Evolutionary conservation across 352 stramenopile species (phyloP).

Genomic region (Elongisporangium anandrum): DNA sequence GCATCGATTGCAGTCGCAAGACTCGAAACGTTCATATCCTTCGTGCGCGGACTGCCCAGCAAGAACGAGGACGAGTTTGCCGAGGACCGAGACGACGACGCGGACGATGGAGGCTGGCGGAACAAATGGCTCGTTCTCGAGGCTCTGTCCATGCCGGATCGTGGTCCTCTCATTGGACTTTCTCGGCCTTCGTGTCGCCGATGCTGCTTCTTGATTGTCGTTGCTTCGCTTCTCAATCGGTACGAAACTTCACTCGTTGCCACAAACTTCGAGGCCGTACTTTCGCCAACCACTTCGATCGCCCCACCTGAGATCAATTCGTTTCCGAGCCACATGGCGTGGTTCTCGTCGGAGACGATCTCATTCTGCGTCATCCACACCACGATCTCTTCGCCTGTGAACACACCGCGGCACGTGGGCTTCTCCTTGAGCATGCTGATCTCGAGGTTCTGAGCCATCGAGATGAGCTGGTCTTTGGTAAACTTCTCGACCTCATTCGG

Average conservation of each 20-base stretch:
- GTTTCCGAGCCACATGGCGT: slow-evolving; percentile 70
- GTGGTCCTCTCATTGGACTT: background rate
- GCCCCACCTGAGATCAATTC: slow-evolving; percentile 62
- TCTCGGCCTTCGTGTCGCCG: background rate
- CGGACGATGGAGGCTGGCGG: background rate
- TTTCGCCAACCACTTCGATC: slow-evolving; percentile 20
- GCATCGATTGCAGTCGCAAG: slow-evolving; percentile 26
- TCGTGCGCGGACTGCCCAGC: slow-evolving; percentile 8
- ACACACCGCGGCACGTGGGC: slow-evolving; percentile 35
- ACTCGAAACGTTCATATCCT: slow-evolving; percentile 21
- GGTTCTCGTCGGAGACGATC: slow-evolving; percentile 62
- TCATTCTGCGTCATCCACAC: slow-evolving; percentile 78
- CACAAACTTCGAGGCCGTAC: slow-evolving; percentile 5
- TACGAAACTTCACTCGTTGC: slow-evolving; percentile 29
- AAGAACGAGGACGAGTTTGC: background rate
- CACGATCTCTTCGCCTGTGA: slow-evolving; percentile 58
- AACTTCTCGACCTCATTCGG: slow-evolving; percentile 74
- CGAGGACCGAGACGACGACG: slow-evolving; percentile 7
- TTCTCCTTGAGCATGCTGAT: slow-evolving; percentile 42
- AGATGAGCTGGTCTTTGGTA: slow-evolving; percentile 66
- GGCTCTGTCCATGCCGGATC: background rate
- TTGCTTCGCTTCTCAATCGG: slow-evolving; percentile 31
- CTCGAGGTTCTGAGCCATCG: slow-evolving; percentile 75
- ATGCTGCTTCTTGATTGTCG: slow-evolving; percentile 18
- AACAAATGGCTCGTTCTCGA: background rate